Conservation (phyloP, 306 rosid species). For the Malus sylvestris region DNA sequence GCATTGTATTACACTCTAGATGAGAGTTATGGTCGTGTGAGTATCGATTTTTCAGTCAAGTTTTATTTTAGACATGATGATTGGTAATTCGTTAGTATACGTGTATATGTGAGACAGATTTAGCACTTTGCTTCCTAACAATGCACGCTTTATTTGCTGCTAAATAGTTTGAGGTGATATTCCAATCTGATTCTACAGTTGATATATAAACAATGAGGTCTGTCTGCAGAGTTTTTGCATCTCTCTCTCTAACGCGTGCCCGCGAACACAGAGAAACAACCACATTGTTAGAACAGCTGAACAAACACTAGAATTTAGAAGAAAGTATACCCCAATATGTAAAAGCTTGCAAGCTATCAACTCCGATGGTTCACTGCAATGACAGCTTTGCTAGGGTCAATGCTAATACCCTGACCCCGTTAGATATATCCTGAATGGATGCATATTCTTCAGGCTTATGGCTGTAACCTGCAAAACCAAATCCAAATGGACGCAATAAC, state of each 20-base stretch:
- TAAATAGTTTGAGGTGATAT: no score
- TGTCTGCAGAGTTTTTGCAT: not conserved
- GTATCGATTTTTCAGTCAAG: not conserved
- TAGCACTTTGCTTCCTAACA: not conserved
- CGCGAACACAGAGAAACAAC: not conserved
- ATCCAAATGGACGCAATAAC: not conserved
- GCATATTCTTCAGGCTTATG: constrained; percentile 95
- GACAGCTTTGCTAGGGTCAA: constrained; percentile 80
- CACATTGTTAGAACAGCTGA: no score
- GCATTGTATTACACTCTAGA: not conserved
- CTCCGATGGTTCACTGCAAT: constrained; percentile 32
- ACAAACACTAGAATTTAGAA: no score
- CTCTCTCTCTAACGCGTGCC: not conserved
- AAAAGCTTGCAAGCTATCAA: constrained; percentile 10
- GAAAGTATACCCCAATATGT: not conserved
- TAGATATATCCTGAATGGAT: constrained; percentile 56
- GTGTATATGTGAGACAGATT: not conserved
- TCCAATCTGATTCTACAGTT: no score
- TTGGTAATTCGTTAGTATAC: not conserved
- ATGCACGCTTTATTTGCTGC: not conserved
- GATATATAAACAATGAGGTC: not conserved
- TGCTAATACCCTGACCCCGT: constrained; percentile 82
- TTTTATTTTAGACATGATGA: not conserved
- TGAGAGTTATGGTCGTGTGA: not conserved
- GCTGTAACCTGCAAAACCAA: constrained; percentile 75